A percentile compares a stretch with the other conserved stretches of the same genome.
These are phyloP conservation scores for Populus hybrid DNA, from an alignment of 441 rosid species.

Conservation along the genomic window DNA sequence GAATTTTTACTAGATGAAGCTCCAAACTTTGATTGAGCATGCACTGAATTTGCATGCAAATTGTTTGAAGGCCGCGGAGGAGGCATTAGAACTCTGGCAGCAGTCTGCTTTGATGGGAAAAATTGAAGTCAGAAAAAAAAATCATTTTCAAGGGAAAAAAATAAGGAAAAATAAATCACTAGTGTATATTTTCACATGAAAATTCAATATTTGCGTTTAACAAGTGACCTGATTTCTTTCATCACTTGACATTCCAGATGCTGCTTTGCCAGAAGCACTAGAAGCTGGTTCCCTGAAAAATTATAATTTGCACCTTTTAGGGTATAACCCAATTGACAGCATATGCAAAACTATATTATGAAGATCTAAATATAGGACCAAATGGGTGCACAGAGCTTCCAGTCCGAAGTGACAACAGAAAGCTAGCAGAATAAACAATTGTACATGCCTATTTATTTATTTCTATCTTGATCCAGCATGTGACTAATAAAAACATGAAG, in stretches of 20 bases:
- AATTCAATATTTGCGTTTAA: slow-evolving; percentile 11
- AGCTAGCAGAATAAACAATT: neutral
- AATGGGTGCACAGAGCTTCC: neutral
- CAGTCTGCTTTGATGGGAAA: slow-evolving; percentile 48
- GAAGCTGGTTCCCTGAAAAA: slow-evolving; percentile 81
- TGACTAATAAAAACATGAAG: neutral
- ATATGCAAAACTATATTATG: neutral
- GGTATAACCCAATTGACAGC: neutral
- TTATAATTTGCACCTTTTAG: neutral
- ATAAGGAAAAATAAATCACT: neutral
- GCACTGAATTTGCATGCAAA: slow-evolving; percentile 29
- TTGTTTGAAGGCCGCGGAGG: slow-evolving; percentile 77
- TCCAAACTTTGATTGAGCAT: slow-evolving; percentile 56
- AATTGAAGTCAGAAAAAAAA: slow-evolving; percentile 17
- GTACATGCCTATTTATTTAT: neutral
- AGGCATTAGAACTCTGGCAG: slow-evolving; percentile 90
- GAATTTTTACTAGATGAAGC: slow-evolving; percentile 58
- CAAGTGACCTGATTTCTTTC: slow-evolving; percentile 78
- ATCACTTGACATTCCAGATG: slow-evolving; percentile 90
- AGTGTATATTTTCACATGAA: neutral
- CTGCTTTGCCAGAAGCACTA: slow-evolving; percentile 83
- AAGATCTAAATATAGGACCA: neutral
- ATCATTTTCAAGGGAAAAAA: neutral
- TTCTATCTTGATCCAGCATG: neutral
- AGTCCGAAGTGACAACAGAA: neutral